Base-by-base conservation (phyloP, 73 alveolate species). In the Breviolum minutum region DNA sequence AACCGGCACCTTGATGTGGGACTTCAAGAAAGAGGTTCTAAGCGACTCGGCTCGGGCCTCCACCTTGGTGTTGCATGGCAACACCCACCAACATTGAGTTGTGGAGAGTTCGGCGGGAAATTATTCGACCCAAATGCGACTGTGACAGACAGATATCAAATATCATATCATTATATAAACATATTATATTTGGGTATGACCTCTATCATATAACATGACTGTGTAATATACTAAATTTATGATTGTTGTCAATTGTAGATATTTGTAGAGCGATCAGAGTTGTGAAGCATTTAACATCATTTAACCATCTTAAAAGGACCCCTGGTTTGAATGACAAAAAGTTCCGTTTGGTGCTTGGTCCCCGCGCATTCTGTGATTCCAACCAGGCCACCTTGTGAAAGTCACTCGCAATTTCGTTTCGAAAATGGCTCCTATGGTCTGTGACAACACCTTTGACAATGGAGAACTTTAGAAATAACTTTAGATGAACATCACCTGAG, bases 331-430 rank as follows among this genome's bases (percentile, higher is more conserved):
- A 40, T 40, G 54, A 40, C 54, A 40, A 40, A 40, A 40, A 40
- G 54, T 0, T 2, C 54, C 54, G 54, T 40, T 40, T 40, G 82
- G 48, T 17, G 26, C 63, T 27, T 26, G 90, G 68, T 29, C 13
- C 77, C 77, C 82, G 8, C 88, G 61, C 97, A 30, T 90, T 71
- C 97, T 90, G 97, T 63, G 97, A 70, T 76, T 90, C 97, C 63
- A 90, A 24, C 96, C 96, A 90, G 29, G 87, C 84, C 63, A 90
- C 96, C 96, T 90, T n/a, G 22, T 7, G 63, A 16, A 22, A n/a
- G 3, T 76, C 63, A 17, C 2, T 7, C 85, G 85, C 17, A 22
- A 13, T 76, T 76, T 71, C 10, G 82, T 40, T 40, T 40, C 3
- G 40, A 71, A 13, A 13, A 71, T 71, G 30, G 82, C n/a, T 71